Evolutionary conservation across 148 eudicot species (phyloP), one percentile per base, ranked within the genome.

Genomic region (Heliamphora exappendiculata): DNA sequence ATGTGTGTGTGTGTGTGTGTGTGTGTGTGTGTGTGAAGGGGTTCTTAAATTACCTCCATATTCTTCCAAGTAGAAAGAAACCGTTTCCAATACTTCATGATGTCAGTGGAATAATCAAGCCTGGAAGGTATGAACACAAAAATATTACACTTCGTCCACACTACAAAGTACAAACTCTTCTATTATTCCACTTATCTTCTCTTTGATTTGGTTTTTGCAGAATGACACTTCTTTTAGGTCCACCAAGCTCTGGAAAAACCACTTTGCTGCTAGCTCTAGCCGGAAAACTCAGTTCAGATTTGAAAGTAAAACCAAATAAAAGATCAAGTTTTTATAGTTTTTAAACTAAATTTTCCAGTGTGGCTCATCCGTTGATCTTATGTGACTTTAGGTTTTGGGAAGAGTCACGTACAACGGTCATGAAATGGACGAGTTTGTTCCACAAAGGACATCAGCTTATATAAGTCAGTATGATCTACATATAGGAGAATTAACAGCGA

Each of bases 101-200:
- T 85, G 83, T 81, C 5, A 83, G 85, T 77, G 86, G 88, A 57
- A 72, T 77, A 76, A 75, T 87, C 83, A 83, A 85, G 70, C 83
- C 83, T 5, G 81, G 84, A 37, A 80, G 83, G 83, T 83, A 29
- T 6, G 47, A 9, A 51, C 26, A 29, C 17, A 14, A 22, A 16
- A 39, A n/a, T 5, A 44, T 49, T 7, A 20, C 10, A 2, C 5
- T 6, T 64, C 17, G 3, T 64, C 1, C 16, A 0, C 26, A 3
- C 26, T 24, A 20, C n/a, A 0, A 7, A 20, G 20, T 16, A 7
- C 7, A 1, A 24, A n/a, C 58, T 54, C 19, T 26, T 13, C 19
- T 5, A 57, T 5, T 28, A 34, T 57, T 3, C 4, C 33, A 37
- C 17, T 55, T 14, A 5, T 53, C 26, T 16, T 53, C 34, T 12